phyloP scores from a whole-genome alignment of 2,329 filamentous ascomycete species.

The Penicillium sp. region DNA sequence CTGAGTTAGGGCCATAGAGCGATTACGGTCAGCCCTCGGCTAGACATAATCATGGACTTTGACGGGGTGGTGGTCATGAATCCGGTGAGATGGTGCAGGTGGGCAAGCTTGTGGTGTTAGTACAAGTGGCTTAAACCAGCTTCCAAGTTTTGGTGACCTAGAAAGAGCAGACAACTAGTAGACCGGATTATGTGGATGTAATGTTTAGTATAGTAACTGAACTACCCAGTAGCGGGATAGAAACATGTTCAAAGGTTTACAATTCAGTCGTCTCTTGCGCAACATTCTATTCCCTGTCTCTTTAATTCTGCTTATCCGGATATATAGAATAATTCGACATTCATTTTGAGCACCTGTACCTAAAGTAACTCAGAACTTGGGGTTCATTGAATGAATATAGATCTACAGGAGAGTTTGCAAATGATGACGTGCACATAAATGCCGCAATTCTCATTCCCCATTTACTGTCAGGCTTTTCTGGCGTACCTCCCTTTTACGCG shows the following conservation, averaged over 20 bases:
- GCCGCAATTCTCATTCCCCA: too few species aligned
- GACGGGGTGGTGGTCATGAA: neutral
- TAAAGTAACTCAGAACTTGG: too few species aligned
- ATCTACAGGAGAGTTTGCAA: too few species aligned
- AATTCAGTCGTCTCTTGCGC: neutral
- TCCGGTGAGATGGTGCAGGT: neutral
- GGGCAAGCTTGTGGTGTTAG: neutral
- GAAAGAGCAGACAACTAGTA: neutral
- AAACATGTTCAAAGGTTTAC: neutral
- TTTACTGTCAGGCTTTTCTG: too few species aligned
- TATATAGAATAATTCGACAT: too few species aligned
- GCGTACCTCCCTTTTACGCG: too few species aligned
- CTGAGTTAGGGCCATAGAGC: neutral
- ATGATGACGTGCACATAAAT: too few species aligned
- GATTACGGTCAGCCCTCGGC: neutral
- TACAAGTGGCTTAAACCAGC: neutral
- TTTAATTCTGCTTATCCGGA: too few species aligned
- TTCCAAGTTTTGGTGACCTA: neutral
- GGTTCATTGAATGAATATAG: too few species aligned
- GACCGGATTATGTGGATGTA: neutral
- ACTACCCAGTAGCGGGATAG: neutral
- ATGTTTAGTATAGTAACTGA: neutral
- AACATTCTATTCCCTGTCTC: too few species aligned
- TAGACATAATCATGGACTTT: neutral
- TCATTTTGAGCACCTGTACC: too few species aligned